phyloP scores from a whole-genome alignment of 805 yeast genomes.

The Metschnikowia rubicola region DNA sequence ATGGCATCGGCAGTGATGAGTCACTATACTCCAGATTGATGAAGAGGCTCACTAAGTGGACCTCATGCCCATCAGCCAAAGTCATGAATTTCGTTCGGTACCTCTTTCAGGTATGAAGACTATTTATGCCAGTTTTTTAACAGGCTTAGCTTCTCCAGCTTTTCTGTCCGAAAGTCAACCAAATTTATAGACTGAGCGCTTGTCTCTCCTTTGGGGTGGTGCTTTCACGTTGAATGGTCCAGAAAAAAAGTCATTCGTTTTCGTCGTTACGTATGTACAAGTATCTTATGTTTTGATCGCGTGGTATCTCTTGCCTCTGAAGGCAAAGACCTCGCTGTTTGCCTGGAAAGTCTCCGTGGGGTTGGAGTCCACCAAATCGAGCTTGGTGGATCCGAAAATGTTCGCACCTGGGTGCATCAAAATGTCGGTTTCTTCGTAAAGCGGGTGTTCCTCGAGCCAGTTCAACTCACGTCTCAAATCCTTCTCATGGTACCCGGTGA shows the following conservation, averaged over 20 bases:
- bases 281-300: constrained; percentile 44
- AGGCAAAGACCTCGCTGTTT: constrained; percentile 84
- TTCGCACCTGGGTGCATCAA: constrained; percentile 73
- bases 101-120: too few relatives aligned
- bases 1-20: too few relatives aligned
- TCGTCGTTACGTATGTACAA: constrained; percentile 8
- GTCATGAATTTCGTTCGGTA: too few relatives aligned
- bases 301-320: constrained; percentile 96
- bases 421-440: constrained; percentile 69
- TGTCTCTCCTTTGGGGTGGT: too few relatives aligned
- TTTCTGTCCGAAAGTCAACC: too few relatives aligned
- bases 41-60: too few relatives aligned
- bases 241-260: constrained; percentile 1
- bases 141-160: too few relatives aligned
- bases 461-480: constrained; percentile 69
- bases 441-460: constrained; percentile 64
- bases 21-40: too few relatives aligned
- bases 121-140: too few relatives aligned
- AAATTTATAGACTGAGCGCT: too few relatives aligned
- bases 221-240: too few relatives aligned
- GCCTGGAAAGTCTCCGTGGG: constrained; percentile 94
- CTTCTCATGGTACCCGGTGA: constrained; percentile 81
- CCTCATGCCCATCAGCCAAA: too few relatives aligned
- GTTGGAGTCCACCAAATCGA: constrained; percentile 88
- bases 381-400: constrained; percentile 79